Conservation (phyloP, 2,329 filamentous ascomycete genomes). For the Zymoseptoria ardabiliae region DNA sequence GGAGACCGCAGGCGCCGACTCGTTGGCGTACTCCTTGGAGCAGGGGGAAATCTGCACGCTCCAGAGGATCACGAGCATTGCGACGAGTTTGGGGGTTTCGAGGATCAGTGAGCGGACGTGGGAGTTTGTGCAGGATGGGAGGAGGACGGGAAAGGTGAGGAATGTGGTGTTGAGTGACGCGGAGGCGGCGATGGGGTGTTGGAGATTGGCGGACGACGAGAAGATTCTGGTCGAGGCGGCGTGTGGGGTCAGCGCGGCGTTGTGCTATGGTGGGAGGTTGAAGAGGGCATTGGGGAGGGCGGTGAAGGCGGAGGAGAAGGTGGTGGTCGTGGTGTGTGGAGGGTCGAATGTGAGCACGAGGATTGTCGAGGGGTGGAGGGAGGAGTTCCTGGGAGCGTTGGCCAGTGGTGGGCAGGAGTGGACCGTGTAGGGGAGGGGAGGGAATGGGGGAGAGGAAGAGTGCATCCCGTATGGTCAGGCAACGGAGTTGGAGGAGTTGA, state of each 20-base stretch:
- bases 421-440: neutral
- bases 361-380: conserved; percentile 44
- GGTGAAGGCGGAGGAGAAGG: conserved; percentile 58
- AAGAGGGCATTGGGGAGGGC: conserved; percentile 50
- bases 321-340: conserved; percentile 82
- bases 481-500: too few species aligned
- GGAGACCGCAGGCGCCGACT: conserved; percentile 69
- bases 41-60: conserved; percentile 51
- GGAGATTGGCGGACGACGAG: conserved; percentile 74
- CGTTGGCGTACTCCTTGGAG: conserved; percentile 55
- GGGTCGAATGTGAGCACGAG: conserved; percentile 47
- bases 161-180: conserved; percentile 63
- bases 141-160: conserved; percentile 42
- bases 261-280: conserved; percentile 58
- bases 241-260: conserved; percentile 72
- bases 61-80: conserved; percentile 65
- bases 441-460: too few species aligned
- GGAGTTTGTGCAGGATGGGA: conserved; percentile 47
- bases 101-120: conserved; percentile 63
- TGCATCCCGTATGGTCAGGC: too few species aligned
- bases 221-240: conserved; percentile 73
- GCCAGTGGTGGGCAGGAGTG: neutral
- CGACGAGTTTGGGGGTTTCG: conserved; percentile 65
- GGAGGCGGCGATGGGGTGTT: conserved; percentile 71
- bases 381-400: conserved; percentile 24